Conservation (phyloP, 1,284 basidiomycete species). For the Boletus holoroseus region DNA sequence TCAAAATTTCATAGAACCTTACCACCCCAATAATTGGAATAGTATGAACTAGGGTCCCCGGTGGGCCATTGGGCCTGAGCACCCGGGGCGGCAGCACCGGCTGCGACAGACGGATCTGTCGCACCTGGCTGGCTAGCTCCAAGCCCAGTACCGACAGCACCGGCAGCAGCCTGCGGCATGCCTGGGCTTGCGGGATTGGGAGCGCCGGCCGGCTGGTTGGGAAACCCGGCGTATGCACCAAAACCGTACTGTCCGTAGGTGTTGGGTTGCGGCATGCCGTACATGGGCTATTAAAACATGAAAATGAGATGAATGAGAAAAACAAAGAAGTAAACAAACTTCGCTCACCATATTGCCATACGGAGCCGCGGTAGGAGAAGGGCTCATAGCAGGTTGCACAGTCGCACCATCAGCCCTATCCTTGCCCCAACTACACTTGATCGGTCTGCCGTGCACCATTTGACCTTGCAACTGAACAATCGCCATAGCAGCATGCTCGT, state of each 20-base stretch:
- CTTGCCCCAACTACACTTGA: constrained; percentile 99
- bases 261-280: constrained; percentile 78
- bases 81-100: constrained; percentile 46
- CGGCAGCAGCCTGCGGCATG: constrained; percentile 55
- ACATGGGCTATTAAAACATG: constrained; percentile 58
- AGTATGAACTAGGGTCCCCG: constrained; percentile 69
- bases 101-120: constrained; percentile 47
- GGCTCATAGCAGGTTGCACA: constrained; percentile 56
- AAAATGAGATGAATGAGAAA: constrained; percentile 8
- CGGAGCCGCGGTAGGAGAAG: constrained; percentile 58
- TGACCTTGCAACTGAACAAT: constrained; percentile 94
- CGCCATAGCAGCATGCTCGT: constrained; percentile 95
- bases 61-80: constrained; percentile 68
- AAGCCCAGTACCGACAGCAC: constrained; percentile 52
- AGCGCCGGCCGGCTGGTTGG: constrained; percentile 47
- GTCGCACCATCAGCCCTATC: constrained; percentile 74
- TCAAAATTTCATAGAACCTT: constrained; percentile 24
- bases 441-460: constrained; percentile 90
- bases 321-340: not conserved
- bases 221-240: constrained; percentile 66
- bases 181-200: constrained; percentile 54
- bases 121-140: constrained; percentile 50
- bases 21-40: constrained; percentile 82
- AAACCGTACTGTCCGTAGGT: constrained; percentile 78
- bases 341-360: constrained; percentile 67